Percentiles rank a stretch among this genome's conserved stretches.
phyloP scores from a whole-genome alignment of 768 basidiomycete species.

The Rhizopogon roseolus region DNA sequence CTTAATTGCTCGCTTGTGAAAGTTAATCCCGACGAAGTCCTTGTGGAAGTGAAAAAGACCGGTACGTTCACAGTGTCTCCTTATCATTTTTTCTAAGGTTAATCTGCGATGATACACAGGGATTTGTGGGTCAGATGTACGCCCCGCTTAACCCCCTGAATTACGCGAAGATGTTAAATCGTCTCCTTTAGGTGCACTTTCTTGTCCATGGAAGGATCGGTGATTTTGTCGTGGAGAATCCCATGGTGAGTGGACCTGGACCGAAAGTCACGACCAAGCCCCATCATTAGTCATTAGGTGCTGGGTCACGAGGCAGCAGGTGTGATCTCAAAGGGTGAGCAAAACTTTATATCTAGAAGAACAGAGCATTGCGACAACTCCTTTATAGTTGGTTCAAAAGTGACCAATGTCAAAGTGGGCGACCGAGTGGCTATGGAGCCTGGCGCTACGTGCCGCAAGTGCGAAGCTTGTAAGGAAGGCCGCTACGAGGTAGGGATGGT shows the following conservation, averaged over 20 bases:
- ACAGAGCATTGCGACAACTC: background rate
- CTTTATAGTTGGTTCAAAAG: constrained; percentile 62
- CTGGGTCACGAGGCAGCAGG: constrained; percentile 94
- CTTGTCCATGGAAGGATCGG: constrained; percentile 74
- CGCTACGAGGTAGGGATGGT: constrained; percentile 62
- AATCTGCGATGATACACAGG: constrained; percentile 38
- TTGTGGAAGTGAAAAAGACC: constrained; percentile 90
- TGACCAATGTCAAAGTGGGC: constrained; percentile 73
- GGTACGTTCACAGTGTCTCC: constrained; percentile 38
- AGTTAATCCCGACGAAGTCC: constrained; percentile 74
- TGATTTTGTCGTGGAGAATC: constrained; percentile 73
- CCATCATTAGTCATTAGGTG: constrained; percentile 43
- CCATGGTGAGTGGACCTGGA: constrained; percentile 52
- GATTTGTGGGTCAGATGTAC: constrained; percentile 88
- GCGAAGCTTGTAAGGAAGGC: constrained; percentile 81
- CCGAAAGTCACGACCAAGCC: background rate
- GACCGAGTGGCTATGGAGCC: constrained; percentile 93
- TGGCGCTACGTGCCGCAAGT: constrained; percentile 78
- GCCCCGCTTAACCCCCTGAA: constrained; percentile 10
- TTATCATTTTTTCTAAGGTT: constrained; percentile 2
- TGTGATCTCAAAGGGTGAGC: constrained; percentile 59
- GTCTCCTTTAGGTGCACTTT: constrained; percentile 60
- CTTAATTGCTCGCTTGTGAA: constrained; percentile 7
- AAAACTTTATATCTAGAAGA: background rate
- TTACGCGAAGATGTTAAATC: constrained; percentile 5